These are phyloP conservation scores for Moricandia arvensis DNA, from an alignment of 345 rosid genomes.

Conservation along the genomic window DNA sequence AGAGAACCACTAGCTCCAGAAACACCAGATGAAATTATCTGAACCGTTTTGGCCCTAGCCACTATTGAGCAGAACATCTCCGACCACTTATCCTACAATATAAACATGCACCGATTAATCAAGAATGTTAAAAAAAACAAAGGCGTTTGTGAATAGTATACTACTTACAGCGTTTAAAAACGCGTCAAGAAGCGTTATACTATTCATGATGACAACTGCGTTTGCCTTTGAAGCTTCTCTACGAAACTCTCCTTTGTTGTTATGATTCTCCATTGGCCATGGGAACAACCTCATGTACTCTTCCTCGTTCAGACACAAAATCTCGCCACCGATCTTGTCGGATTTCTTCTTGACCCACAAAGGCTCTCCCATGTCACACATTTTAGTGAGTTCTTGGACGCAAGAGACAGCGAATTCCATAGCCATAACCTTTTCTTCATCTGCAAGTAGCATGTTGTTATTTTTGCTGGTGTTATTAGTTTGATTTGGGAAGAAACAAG, in stretches of 20 bases:
- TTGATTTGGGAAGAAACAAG: conserved; percentile 44
- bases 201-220: conserved; percentile 86
- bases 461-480: conserved; percentile 36
- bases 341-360: conserved; percentile 57
- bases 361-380: conserved; percentile 62
- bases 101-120: background rate
- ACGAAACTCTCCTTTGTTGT: conserved; percentile 41
- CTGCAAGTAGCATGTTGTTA: conserved; percentile 47
- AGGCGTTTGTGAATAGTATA: background rate
- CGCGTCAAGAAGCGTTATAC: conserved; percentile 73
- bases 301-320: conserved; percentile 55
- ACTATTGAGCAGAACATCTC: conserved; percentile 92
- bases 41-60: conserved; percentile 80
- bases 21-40: conserved; percentile 58
- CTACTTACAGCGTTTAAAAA: conserved; percentile 76
- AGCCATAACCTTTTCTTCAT: conserved; percentile 66
- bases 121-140: too few relatives aligned
- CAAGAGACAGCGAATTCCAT: conserved; percentile 72
- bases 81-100: conserved; percentile 71
- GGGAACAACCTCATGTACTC: conserved; percentile 69
- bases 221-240: conserved; percentile 72
- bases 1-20: conserved; percentile 78
- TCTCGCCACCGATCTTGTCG: conserved; percentile 32
- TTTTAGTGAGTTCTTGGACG: conserved; percentile 60
- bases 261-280: conserved; percentile 53